These are phyloP conservation scores for Periconia sp. DNA, from an alignment of 2,329 filamentous ascomycete species.

Conservation along the genomic window DNA sequence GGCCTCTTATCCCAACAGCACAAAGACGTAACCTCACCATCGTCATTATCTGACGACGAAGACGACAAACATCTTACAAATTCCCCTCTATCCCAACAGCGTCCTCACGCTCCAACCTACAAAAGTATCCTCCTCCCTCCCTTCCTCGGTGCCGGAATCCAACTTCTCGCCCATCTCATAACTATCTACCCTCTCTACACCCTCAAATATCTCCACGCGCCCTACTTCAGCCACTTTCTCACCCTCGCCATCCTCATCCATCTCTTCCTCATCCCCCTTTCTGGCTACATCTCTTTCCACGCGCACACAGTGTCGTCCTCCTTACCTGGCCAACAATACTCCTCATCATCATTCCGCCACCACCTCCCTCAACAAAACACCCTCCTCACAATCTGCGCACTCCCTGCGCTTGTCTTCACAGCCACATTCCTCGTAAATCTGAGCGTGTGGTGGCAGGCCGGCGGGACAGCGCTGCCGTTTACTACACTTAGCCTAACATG, in stretches of 20 bases:
- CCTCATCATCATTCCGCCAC: background rate
- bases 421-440: conserved; percentile 80
- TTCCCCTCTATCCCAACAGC: background rate
- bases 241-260: conserved; percentile 83
- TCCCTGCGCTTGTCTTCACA: conserved; percentile 76
- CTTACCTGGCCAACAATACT: conserved; percentile 57
- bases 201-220: conserved; percentile 78
- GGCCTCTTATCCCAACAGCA: background rate
- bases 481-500: conserved; percentile 73
- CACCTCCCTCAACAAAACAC: conserved; percentile 63
- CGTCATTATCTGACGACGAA: background rate
- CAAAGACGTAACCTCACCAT: background rate
- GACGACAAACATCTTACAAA: conserved; percentile 25
- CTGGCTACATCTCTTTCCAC: conserved; percentile 82
- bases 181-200: conserved; percentile 65
- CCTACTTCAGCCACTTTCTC: conserved; percentile 86
- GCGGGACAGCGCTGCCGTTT: conserved; percentile 83
- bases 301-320: conserved; percentile 85
- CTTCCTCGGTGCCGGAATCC: conserved; percentile 81
- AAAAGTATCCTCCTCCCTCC: conserved; percentile 64
- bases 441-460: conserved; percentile 88
- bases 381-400: conserved; percentile 70
- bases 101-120: background rate
- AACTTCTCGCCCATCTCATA: conserved; percentile 72
- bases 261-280: conserved; percentile 79